These are phyloP conservation scores for Calonectria pteridis DNA, from an alignment of 2,329 filamentous ascomycete species.

Conservation along the genomic window DNA sequence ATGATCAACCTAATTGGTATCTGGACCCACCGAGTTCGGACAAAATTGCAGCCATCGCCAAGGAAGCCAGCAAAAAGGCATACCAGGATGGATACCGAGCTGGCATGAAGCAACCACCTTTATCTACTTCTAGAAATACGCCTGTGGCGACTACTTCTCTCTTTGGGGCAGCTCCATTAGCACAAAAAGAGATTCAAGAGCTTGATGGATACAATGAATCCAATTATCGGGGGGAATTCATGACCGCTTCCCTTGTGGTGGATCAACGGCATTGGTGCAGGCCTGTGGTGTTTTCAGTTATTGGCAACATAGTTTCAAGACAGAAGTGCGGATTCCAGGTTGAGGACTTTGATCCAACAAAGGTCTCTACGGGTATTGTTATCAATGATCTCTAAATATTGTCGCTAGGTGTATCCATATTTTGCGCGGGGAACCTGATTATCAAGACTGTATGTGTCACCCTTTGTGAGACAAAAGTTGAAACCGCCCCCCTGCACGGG, in stretches of 20 bases:
- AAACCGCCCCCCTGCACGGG: no score
- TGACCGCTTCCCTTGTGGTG: background rate
- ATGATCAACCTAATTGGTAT: background rate
- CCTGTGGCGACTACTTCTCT: no score
- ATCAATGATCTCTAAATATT: background rate
- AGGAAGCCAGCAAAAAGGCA: background rate
- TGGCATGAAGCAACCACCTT: no score
- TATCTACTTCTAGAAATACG: no score
- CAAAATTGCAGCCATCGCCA: background rate
- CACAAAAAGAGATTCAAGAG: background rate
- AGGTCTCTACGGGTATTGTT: background rate
- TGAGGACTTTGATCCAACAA: background rate
- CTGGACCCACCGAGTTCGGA: background rate
- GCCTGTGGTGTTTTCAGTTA: background rate
- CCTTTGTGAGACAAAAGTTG: no score
- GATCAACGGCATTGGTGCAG: background rate
- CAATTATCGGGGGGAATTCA: background rate
- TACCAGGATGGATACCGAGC: background rate
- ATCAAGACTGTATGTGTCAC: no score
- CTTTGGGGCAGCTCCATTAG: background rate
- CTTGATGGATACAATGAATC: background rate
- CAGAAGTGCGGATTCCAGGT: background rate
- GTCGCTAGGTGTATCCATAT: no score
- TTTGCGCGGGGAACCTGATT: no score
- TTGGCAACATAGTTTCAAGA: background rate